Evolutionary conservation across 2,329 filamentous ascomycete species (phyloP).

Genomic region (Acarospora socialis): DNA sequence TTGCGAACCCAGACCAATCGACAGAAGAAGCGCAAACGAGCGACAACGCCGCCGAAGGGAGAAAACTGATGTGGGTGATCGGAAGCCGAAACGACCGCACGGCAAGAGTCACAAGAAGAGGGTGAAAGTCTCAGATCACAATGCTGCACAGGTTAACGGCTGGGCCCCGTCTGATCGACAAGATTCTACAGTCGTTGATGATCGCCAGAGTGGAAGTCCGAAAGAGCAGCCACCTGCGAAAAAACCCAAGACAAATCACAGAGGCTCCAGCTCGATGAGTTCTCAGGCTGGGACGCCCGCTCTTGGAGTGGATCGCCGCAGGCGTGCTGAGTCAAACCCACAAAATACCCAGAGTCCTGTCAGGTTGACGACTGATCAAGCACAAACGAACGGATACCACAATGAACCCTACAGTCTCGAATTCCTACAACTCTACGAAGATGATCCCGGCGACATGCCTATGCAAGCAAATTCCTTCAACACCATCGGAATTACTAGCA

Average conservation of each 20-base stretch:
- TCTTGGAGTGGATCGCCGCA: constrained; percentile 47
- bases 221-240: constrained; percentile 54
- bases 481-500: constrained; percentile 59
- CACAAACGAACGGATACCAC: constrained; percentile 44
- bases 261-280: constrained; percentile 59
- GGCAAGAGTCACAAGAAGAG: constrained; percentile 85
- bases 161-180: constrained; percentile 41
- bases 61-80: constrained; percentile 44
- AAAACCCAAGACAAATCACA: constrained; percentile 70
- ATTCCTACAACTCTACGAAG: constrained; percentile 61
- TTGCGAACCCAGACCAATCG: constrained; percentile 65
- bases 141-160: constrained; percentile 51
- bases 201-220: constrained; percentile 26
- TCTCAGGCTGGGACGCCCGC: constrained; percentile 53
- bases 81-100: constrained; percentile 58
- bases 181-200: constrained; percentile 36
- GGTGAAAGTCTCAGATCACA: constrained; percentile 47
- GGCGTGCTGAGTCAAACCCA: constrained; percentile 43
- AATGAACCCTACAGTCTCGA: constrained; percentile 58
- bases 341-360: constrained; percentile 59
- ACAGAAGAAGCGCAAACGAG: constrained; percentile 60
- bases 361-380: constrained; percentile 53
- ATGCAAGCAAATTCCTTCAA: constrained; percentile 64
- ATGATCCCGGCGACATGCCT: constrained; percentile 41
- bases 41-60: constrained; percentile 50